phyloP scores from a whole-genome alignment of 495 filamentous ascomycete genomes.

The Corynascus novoguineensis region DNA sequence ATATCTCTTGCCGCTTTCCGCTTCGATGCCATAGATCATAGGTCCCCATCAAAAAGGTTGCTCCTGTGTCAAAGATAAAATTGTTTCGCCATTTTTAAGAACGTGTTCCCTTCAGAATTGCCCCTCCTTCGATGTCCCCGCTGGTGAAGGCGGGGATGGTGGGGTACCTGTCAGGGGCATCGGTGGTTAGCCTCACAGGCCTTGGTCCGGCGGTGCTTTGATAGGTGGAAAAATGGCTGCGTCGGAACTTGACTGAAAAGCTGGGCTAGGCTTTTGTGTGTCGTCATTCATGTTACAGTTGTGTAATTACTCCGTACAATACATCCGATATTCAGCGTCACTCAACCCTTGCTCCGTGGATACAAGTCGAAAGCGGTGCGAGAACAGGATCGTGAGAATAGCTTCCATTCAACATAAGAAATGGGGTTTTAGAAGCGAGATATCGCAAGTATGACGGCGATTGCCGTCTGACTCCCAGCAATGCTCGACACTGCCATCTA shows the following conservation, averaged over 20 bases:
- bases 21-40: too few species aligned
- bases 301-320: slow-evolving; percentile 1
- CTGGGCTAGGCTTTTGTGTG: neutral
- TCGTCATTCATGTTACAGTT: neutral
- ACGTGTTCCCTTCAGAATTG: neutral
- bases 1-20: too few species aligned
- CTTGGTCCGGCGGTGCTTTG: neutral
- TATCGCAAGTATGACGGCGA: neutral
- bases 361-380: too few species aligned
- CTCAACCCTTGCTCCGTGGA: too few species aligned
- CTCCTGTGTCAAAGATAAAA: too few species aligned
- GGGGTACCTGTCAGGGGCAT: neutral
- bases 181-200: neutral
- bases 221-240: slow-evolving; percentile 20
- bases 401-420: too few species aligned
- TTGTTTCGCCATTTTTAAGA: too few species aligned
- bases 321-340: too few species aligned
- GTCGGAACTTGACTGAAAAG: neutral
- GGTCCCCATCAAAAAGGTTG: too few species aligned
- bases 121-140: neutral
- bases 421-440: too few species aligned
- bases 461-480: neutral
- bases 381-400: too few species aligned
- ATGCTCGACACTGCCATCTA: slow-evolving; percentile 3
- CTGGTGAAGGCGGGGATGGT: neutral